phyloP scores from a whole-genome alignment of 768 basidiomycete genomes.

The Guyanaporus albipodus region DNA sequence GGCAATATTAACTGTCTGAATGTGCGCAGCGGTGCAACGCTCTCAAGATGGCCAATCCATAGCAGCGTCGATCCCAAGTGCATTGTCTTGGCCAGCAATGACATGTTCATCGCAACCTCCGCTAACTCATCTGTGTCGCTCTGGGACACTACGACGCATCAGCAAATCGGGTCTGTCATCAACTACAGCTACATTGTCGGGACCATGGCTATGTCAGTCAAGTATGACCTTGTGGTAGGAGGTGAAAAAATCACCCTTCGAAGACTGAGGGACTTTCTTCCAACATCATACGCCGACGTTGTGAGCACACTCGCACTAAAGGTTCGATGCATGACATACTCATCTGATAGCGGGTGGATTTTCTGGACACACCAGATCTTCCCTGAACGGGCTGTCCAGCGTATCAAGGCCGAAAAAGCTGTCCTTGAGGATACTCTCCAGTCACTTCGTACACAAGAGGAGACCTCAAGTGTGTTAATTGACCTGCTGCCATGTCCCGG shows the following conservation, averaged over 20 bases:
- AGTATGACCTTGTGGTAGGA: neutral
- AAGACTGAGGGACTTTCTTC: neutral
- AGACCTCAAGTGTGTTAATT: neutral
- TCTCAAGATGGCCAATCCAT: neutral
- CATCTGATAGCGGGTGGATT: neutral
- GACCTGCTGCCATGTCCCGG: too few species aligned
- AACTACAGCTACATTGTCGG: neutral
- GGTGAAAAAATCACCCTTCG: neutral
- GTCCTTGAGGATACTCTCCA: too few species aligned
- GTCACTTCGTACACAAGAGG: neutral
- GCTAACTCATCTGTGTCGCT: constrained; percentile 1
- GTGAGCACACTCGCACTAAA: neutral
- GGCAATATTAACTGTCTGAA: neutral
- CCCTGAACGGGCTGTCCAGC: neutral
- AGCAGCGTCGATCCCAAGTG: neutral
- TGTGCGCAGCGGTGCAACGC: neutral
- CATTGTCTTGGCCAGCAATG: neutral
- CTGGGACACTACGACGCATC: neutral
- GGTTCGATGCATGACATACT: neutral
- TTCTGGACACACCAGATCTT: neutral
- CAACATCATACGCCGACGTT: neutral
- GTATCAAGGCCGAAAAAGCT: neutral
- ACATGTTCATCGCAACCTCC: neutral
- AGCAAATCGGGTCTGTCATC: neutral
- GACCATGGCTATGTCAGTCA: neutral